Percentiles rank a stretch among this genome's conserved stretches.
Conservation (phyloP, 2,329 filamentous ascomycete species). For the Beauveria sp. region DNA sequence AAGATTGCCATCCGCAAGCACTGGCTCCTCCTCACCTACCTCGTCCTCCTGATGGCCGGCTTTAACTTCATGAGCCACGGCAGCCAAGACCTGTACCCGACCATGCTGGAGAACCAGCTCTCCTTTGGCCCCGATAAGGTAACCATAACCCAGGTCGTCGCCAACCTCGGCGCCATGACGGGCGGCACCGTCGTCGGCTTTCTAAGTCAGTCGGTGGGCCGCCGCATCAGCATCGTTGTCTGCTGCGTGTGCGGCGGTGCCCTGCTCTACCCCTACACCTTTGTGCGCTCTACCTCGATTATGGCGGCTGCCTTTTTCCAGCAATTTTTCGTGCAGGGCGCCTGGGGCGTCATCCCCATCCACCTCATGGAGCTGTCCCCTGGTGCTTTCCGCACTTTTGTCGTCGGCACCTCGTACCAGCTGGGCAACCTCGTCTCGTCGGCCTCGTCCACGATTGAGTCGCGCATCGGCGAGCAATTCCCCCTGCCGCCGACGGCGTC, state of each 20-base stretch:
- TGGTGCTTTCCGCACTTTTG: constrained; percentile 64
- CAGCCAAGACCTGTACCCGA: constrained; percentile 56
- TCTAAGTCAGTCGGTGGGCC: constrained; percentile 60
- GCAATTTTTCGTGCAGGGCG: constrained; percentile 71
- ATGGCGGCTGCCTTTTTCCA: constrained; percentile 81
- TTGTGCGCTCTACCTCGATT: constrained; percentile 51
- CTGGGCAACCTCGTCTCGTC: constrained; percentile 67
- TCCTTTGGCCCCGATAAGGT: constrained; percentile 45
- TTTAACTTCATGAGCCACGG: constrained; percentile 91
- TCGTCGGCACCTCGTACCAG: constrained; percentile 68
- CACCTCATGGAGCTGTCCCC: constrained; percentile 72
- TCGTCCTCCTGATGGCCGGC: constrained; percentile 80
- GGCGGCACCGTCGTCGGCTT: constrained; percentile 64
- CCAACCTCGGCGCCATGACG: constrained; percentile 61
- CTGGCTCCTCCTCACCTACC: constrained; percentile 72
- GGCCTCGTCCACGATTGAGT: constrained; percentile 67
- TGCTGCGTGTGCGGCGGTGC: constrained; percentile 62
- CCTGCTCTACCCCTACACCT: constrained; percentile 77
- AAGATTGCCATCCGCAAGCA: constrained; percentile 71
- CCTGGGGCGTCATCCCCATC: constrained; percentile 70
- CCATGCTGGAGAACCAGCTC: constrained; percentile 51
- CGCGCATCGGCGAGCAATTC: constrained; percentile 66
- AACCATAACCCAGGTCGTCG: constrained; percentile 64
- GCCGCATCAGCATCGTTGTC: constrained; percentile 59
- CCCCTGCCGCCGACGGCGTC: constrained; percentile 52